A percentile compares a stretch with the other conserved stretches of the same genome.
Conservation (phyloP, 169 alveolate genomes). For the Plasmodium inui region DNA sequence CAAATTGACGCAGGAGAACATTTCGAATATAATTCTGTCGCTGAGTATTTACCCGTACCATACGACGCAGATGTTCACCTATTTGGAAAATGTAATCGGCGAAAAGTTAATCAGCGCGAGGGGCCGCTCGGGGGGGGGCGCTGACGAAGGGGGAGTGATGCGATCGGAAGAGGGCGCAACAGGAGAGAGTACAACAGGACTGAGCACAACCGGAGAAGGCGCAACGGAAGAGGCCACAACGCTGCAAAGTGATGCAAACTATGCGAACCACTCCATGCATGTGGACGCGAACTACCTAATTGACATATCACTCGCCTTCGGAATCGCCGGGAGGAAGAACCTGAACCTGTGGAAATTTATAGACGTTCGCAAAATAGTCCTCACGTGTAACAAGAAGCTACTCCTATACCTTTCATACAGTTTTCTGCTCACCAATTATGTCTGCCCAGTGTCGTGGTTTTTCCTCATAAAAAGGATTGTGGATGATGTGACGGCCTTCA, state of each 20-base stretch:
- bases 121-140: neutral
- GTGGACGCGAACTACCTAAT: conserved; percentile 36
- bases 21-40: conserved; percentile 52
- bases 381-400: conserved; percentile 53
- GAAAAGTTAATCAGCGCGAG: conserved; percentile 20
- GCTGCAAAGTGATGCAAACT: neutral
- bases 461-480: conserved; percentile 70
- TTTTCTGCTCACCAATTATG: conserved; percentile 62
- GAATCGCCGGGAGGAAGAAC: conserved; percentile 63
- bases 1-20: conserved; percentile 46
- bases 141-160: neutral
- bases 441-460: conserved; percentile 52
- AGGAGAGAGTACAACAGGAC: neutral
- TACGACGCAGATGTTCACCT: conserved; percentile 62
- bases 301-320: conserved; percentile 56
- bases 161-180: neutral
- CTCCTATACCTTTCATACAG: conserved; percentile 68
- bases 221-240: neutral
- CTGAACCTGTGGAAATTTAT: conserved; percentile 48
- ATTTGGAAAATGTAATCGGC: conserved; percentile 54
- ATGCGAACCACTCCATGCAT: neutral
- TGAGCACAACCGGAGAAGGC: neutral
- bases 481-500: conserved; percentile 59
- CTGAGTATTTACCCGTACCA: conserved; percentile 69
- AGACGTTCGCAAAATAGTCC: conserved; percentile 54